Evolutionary conservation across 1,284 basidiomycete genomes (phyloP).

Genomic region (Inonotus obliquus): DNA sequence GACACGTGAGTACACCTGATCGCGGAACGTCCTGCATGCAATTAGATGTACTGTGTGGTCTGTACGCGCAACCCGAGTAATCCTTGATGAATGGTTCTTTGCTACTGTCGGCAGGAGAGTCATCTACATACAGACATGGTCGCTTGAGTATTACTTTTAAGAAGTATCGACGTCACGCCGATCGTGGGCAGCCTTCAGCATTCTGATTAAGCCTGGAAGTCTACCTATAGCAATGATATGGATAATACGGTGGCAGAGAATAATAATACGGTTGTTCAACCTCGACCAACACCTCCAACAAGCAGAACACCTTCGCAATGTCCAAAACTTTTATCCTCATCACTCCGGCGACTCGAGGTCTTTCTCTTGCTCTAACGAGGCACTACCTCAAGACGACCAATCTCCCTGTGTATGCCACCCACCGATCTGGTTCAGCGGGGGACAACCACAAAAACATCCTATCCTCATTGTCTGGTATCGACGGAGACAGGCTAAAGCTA

Average conservation of each 20-base stretch:
- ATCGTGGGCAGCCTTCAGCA: background rate
- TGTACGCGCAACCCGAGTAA: too few relatives aligned
- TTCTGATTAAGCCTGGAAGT: background rate
- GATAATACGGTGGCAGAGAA: too few relatives aligned
- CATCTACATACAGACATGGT: too few relatives aligned
- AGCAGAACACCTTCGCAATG: background rate
- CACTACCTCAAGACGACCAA: slow-evolving; percentile 46
- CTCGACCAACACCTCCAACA: background rate
- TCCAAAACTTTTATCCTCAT: slow-evolving; percentile 41
- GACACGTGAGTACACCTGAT: background rate
- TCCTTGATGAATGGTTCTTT: too few relatives aligned
- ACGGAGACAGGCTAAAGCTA: slow-evolving; percentile 42
- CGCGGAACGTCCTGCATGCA: too few relatives aligned
- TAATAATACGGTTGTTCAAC: background rate
- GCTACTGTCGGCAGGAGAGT: too few relatives aligned
- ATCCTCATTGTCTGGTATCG: slow-evolving; percentile 36
- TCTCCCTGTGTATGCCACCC: slow-evolving; percentile 51
- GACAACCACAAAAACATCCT: slow-evolving; percentile 41
- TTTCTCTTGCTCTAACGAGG: slow-evolving; percentile 53
- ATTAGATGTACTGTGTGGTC: too few relatives aligned
- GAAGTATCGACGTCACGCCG: slow-evolving; percentile 1
- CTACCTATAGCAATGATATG: too few relatives aligned
- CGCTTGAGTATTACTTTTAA: too few relatives aligned
- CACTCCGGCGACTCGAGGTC: slow-evolving; percentile 43
- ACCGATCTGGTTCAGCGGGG: slow-evolving; percentile 38